Evolutionary conservation across 2,329 filamentous ascomycete species (phyloP).

Genomic region (Madurella mycetomatis): DNA sequence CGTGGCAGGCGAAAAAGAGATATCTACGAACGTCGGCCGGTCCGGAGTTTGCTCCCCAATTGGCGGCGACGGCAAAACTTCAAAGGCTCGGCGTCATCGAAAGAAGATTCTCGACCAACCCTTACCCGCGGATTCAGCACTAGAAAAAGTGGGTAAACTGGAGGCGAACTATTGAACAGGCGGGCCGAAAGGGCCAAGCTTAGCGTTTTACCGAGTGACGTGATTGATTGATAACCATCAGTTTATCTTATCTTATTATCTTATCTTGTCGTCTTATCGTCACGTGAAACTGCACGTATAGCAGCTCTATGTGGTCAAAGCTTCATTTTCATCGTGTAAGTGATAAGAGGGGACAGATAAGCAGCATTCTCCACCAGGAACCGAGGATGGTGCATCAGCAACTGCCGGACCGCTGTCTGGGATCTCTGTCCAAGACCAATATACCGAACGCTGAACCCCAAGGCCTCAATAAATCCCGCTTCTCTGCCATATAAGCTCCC

Average conservation of each 20-base stretch:
- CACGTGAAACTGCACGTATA: not conserved
- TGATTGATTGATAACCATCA: not conserved
- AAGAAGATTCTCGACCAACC: constrained; percentile 15
- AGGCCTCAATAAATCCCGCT: not conserved
- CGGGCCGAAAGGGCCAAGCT: not conserved
- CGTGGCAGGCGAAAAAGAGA: too few relatives aligned
- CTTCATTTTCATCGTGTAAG: not conserved
- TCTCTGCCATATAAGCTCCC: not conserved
- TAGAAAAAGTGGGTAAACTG: not conserved
- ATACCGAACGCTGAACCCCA: not conserved
- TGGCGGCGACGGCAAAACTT: not conserved
- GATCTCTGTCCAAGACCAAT: not conserved
- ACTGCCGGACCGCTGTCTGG: constrained; percentile 7
- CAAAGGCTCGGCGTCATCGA: constrained; percentile 14
- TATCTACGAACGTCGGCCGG: not conserved
- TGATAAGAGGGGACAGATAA: too few relatives aligned
- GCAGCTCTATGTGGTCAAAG: not conserved
- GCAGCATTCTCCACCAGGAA: too few relatives aligned
- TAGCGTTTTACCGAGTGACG: constrained; percentile 1
- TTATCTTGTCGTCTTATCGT: not conserved
- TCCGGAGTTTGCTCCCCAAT: not conserved
- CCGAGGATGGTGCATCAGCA: not conserved
- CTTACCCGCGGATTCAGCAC: not conserved
- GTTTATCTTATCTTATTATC: not conserved
- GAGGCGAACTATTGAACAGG: not conserved